Base-by-base conservation (phyloP, 2,329 filamentous ascomycete genomes). In the Trichothecium roseum region DNA sequence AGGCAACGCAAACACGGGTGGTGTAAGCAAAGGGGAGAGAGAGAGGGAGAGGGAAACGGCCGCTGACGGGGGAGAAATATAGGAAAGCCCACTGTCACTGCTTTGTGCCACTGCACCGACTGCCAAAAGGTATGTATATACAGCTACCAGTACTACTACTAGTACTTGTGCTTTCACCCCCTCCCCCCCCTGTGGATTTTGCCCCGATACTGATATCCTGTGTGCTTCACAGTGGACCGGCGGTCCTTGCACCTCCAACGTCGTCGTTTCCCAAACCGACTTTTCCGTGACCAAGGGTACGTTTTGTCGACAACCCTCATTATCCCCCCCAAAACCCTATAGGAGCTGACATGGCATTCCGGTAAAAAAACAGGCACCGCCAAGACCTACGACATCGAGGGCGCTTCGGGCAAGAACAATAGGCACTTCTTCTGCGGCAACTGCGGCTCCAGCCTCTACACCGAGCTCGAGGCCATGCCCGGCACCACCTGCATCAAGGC, bases 191-290 rank as follows among this genome's bases (percentile, higher is more conserved):
- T 24, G n/a, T n/a, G n/a, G n/a, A n/a, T n/a, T n/a, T n/a, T n/a
- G n/a, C n/a, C n/a, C 20, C 6, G 6, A 24, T 24, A 24, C 13
- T 26, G 22, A 29, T 34, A 37, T 8, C 36, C 27, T 14, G 14
- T 16, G n/a, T n/a, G n/a, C n/a, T n/a, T 13, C 3, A 6, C 24
- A 65, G 55, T 68, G 65, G 64, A 63, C 67, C 8, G 69, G 70
- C 28, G 57, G 64, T n/a, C 61, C 69, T 12, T 74, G 63, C 47
- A 72, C 70, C 22, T 65, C 68, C 46, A 75, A 74, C 47, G 60
- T 61, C 8, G 57, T 73, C 3, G 61, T 74, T 3, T 57, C 66
- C 4, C 59, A 64, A 13, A 48, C 49, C 8, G 50, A 51, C 18
- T 70, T 74, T 52, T 57, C 58, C 22, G 55, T 74, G 17, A 68